These are phyloP conservation scores for Suhomyces ambrosiae DNA, from an alignment of 1,139 yeast species.

Conservation along the genomic window DNA sequence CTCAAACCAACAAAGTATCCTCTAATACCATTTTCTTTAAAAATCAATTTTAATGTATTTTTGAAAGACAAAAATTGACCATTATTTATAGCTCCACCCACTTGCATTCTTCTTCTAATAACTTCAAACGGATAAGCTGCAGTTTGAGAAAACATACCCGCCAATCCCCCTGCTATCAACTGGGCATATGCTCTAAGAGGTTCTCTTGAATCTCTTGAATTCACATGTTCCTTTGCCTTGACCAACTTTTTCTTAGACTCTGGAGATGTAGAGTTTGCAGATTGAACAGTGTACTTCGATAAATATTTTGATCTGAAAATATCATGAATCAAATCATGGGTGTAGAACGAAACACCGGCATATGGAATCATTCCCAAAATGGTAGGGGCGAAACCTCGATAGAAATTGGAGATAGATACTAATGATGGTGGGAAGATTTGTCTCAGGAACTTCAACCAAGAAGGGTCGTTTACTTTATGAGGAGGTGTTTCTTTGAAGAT, in stretches of 20 bases:
- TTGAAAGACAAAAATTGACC: slow-evolving; percentile 61
- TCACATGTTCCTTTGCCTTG: slow-evolving; percentile 27
- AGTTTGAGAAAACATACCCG: slow-evolving; percentile 94
- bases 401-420: slow-evolving; percentile 66
- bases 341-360: slow-evolving; percentile 95
- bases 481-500: slow-evolving; percentile 69
- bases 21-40: slow-evolving; percentile 69
- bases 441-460: slow-evolving; percentile 39
- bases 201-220: slow-evolving; percentile 54
- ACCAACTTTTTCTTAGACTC: slow-evolving; percentile 16
- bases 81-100: slow-evolving; percentile 75
- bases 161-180: slow-evolving; percentile 88
- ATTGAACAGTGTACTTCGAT: slow-evolving; percentile 57
- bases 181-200: slow-evolving; percentile 92
- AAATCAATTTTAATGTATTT: slow-evolving; percentile 58
- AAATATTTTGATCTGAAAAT: slow-evolving; percentile 62
- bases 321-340: slow-evolving; percentile 91
- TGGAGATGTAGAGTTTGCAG: slow-evolving; percentile 7
- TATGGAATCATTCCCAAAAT: slow-evolving; percentile 95
- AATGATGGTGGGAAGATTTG: slow-evolving; percentile 36
- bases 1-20: slow-evolving; percentile 94
- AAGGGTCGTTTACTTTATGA: slow-evolving; percentile 37
- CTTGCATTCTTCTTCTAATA: slow-evolving; percentile 93
- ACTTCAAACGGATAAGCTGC: slow-evolving; percentile 98
- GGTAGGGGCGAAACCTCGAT: slow-evolving; percentile 94